Base-by-base conservation (phyloP, 768 basidiomycete genomes). In the Favolaschia claudopus region DNA sequence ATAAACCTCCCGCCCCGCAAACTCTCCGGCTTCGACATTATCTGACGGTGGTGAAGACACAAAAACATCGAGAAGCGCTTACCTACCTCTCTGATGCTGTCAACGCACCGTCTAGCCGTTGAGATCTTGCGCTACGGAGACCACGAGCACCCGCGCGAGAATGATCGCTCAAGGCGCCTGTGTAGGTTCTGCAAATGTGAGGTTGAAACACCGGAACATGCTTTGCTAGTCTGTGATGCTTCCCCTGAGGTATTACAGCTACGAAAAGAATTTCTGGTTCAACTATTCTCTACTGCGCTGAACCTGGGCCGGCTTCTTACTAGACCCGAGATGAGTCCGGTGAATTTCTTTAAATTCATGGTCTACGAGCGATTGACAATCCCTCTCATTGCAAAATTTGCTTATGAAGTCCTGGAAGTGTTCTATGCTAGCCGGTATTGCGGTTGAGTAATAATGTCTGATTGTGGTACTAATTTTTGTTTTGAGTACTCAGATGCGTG, bases 181-280 rank as follows among this genome's bases (percentile, higher is more conserved):
- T 58, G 49, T 28, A 24, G 58, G 38, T 42, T 59, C 43, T 58
- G 57, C 40, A 42, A 40, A 39, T 12, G 7, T 9, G 40, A 54
- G 10, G 49, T 59, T 29, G 58, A 60, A 40, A 39, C 51, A 14
- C 51, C 58, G 2, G 58, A 60, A 47, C 51, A 54, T 29, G 44
- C 51, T 4, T 33, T 58, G 6, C 13, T 52, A 25, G 27, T n/a
- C 17, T 52, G 38, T 25, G 22, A 52, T 14, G n/a, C 50, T 31
- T 52, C 38, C 1, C 7, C 12, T 8, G 50, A 52, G 39, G 50
- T 52, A 20, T 10, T 5, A 17, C 15, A 17, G 28, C 29, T 52
- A 5, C 20, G 28, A 42, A 8, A n/a, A 15, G 38, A 2, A 2
- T 51, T 40, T 51, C 9, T 51, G 15, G 38, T 5, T 3, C 19